A percentile compares a stretch with the other conserved stretches of the same genome.
Conservation (phyloP, 495 filamentous ascomycete species). For the Hyaloscypha finlandica region DNA sequence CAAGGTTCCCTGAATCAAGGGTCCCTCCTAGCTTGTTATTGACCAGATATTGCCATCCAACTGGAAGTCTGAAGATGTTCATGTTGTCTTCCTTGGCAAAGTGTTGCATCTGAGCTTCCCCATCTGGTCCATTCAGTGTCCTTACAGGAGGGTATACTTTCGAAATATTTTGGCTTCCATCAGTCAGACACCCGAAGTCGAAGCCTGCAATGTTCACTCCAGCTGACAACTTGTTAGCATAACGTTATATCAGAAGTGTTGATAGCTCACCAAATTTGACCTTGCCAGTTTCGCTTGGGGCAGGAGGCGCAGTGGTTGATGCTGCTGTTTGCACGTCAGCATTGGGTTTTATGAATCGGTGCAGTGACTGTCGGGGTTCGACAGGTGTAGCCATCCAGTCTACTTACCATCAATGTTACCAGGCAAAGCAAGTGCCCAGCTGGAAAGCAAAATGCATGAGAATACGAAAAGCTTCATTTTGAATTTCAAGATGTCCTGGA, state of each 20-base stretch:
- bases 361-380: neutral
- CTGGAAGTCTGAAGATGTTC: constrained; percentile 58
- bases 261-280: constrained; percentile 17
- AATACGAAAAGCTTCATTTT: constrained; percentile 9
- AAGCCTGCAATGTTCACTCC: constrained; percentile 48
- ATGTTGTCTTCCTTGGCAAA: constrained; percentile 52
- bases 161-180: constrained; percentile 45
- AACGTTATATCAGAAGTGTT: neutral
- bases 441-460: neutral
- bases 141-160: constrained; percentile 39
- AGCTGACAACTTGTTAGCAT: constrained; percentile 7
- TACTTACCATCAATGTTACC: neutral
- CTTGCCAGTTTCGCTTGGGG: neutral
- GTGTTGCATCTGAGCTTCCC: constrained; percentile 56
- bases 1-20: constrained; percentile 48
- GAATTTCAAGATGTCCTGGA: no score
- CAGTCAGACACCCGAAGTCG: constrained; percentile 55
- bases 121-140: constrained; percentile 37
- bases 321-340: neutral
- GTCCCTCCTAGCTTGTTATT: constrained; percentile 49
- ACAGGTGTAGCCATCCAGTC: neutral
- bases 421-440: neutral
- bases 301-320: neutral
- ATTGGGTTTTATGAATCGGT: neutral
- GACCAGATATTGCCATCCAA: constrained; percentile 56